These are phyloP conservation scores for Ophioceras dolichostomum DNA, from an alignment of 2,329 filamentous ascomycete genomes.

Conservation along the genomic window DNA sequence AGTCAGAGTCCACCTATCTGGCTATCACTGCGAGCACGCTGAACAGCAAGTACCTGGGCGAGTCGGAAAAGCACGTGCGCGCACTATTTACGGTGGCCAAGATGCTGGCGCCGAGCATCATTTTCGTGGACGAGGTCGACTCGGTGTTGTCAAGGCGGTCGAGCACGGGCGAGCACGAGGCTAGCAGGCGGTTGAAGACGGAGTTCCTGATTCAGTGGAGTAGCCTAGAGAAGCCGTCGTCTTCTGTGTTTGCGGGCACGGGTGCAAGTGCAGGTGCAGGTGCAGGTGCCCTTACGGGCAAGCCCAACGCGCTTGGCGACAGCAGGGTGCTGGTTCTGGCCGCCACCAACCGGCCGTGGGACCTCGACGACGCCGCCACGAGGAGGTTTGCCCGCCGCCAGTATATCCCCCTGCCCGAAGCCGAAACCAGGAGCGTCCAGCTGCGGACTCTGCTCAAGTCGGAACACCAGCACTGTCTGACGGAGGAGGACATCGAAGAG, in stretches of 20 bases:
- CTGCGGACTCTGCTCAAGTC: constrained; percentile 60
- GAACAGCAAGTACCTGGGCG: constrained; percentile 91
- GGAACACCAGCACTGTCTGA: constrained; percentile 76
- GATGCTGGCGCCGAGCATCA: constrained; percentile 81
- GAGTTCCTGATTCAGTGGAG: constrained; percentile 98
- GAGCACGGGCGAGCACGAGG: constrained; percentile 80
- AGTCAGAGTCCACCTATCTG: constrained; percentile 92
- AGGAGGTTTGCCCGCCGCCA: constrained; percentile 84
- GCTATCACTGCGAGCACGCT: constrained; percentile 90
- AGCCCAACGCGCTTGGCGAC: constrained; percentile 72
- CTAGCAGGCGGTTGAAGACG: constrained; percentile 87
- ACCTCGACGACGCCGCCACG: constrained; percentile 90
- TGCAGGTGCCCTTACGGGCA: constrained; percentile 55
- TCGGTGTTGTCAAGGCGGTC: constrained; percentile 77
- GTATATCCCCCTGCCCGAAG: constrained; percentile 89
- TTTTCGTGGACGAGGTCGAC: constrained; percentile 98
- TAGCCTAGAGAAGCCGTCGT: constrained; percentile 71
- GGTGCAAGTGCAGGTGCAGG: no score
- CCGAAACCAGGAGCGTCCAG: constrained; percentile 67
- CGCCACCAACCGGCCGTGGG: constrained; percentile 94
- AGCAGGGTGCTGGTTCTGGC: constrained; percentile 86
- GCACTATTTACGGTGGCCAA: constrained; percentile 88
- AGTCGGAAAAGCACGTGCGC: constrained; percentile 91
- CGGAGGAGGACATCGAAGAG: constrained; percentile 55
- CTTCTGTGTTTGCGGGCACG: constrained; percentile 49